Evolutionary conservation across 306 rosid genomes (phyloP).

Genomic region (Fragaria iinumae): DNA sequence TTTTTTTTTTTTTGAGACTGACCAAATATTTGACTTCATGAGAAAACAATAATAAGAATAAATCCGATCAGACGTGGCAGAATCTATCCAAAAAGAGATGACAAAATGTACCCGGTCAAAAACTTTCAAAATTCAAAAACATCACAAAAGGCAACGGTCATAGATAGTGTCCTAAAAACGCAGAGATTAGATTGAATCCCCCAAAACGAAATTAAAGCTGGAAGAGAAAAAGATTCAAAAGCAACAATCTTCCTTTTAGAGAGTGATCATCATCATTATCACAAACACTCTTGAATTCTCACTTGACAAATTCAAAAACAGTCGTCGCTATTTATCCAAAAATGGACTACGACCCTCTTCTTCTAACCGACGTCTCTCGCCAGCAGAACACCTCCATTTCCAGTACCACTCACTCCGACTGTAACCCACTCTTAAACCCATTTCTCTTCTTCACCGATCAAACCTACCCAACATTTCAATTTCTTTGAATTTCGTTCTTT

Average conservation of each 20-base stretch:
- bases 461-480: not conserved
- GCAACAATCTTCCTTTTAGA: not conserved
- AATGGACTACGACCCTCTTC: conserved; percentile 55
- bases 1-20: too few relatives aligned
- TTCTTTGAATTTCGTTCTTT: conserved; percentile 26
- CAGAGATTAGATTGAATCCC: conserved; percentile 13
- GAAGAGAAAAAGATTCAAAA: conserved; percentile 12
- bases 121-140: conserved; percentile 49
- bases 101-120: conserved; percentile 35
- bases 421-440: conserved; percentile 31
- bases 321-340: not conserved
- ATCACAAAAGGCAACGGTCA: conserved; percentile 46
- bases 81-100: too few relatives aligned
- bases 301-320: conserved; percentile 30
- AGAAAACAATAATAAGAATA: too few relatives aligned
- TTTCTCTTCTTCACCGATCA: not conserved
- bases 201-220: conserved; percentile 29
- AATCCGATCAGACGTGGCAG: too few relatives aligned
- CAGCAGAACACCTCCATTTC: conserved; percentile 27
- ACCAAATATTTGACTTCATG: too few relatives aligned
- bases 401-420: conserved; percentile 7
- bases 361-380: conserved; percentile 50
- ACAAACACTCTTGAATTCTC: conserved; percentile 9
- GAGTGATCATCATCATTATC: not conserved
- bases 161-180: conserved; percentile 13